Base-by-base conservation (phyloP, 2,329 filamentous ascomycete genomes). In the Aspergillus puulaauensis region DNA sequence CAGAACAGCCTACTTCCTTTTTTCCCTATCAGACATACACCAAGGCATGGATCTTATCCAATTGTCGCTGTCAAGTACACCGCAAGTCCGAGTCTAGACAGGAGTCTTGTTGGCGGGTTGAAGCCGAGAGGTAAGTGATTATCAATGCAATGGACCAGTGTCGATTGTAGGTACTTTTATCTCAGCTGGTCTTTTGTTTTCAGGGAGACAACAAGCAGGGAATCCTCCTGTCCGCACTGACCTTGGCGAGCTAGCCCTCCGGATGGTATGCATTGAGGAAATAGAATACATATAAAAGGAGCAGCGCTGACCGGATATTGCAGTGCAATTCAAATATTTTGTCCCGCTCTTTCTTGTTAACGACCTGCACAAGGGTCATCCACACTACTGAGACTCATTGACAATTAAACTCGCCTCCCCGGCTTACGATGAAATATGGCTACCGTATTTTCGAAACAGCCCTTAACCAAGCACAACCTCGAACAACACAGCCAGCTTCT, bases 391-490 rank as follows among this genome's bases (percentile, higher is more conserved):
- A 48, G n/a, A 7, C 17, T 7, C n/a, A 12, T 37, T 31, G 19
- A 12, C n/a, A 11, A 17, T 15, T 8, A n/a, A 46, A 9, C 27
- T 31, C 19, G 11, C 15, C 7, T 23, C 9, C 5, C 9, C n/a
- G 31, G 6, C 14, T 9, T 35, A 7, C 8, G 21, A 5, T 21
- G 8, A 37, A 39, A 9, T 24, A 48, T 54, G 43, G 23, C 44
- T 37, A 27, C 33, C 21, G 14, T n/a, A 1, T 11, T 45, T 21
- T 24, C 31, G 48, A 15, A 24, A 19, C 8, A 45, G 12, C 54
- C 44, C 14, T 44, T 63, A 46, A 63, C 61, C 7, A 49, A 59
- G 31, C 33, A 12, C 7, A 63, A 61, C 23, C 49, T 63, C 7
- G 56, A 52, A 33, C 31, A 52, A n/a, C 57, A 61, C 8, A 40